Conservation (phyloP, 805 yeast species). For the Metschnikowia koreensis region DNA sequence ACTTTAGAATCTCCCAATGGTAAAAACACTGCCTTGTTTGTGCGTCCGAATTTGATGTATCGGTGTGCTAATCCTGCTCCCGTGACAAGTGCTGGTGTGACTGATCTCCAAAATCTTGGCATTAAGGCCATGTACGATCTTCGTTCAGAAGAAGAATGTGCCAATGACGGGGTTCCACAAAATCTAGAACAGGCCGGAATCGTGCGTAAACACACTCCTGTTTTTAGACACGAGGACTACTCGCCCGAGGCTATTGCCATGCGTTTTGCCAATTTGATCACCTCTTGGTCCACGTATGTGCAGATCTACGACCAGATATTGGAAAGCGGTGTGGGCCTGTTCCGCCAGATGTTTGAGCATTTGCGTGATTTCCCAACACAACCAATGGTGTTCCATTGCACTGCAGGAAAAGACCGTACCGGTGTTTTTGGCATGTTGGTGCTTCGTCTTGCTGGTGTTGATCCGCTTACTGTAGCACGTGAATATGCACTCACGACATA, state of each 20-base stretch:
- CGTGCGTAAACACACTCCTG: constrained; percentile 53
- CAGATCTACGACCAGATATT: constrained; percentile 62
- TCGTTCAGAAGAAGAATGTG: constrained; percentile 58
- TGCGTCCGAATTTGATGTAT: constrained; percentile 53
- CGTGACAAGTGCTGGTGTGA: constrained; percentile 51
- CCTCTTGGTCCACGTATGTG: constrained; percentile 62
- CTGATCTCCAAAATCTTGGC: constrained; percentile 40
- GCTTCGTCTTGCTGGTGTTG: constrained; percentile 62
- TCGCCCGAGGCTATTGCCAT: constrained; percentile 65
- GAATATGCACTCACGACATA: constrained; percentile 75
- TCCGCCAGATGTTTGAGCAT: constrained; percentile 49
- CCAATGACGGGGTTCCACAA: constrained; percentile 42
- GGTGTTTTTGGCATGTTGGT: constrained; percentile 72
- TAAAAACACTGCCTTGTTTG: constrained; percentile 29
- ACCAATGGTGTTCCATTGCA: constrained; percentile 66
- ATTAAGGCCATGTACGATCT: constrained; percentile 64
- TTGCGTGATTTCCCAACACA: constrained; percentile 49
- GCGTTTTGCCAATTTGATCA: constrained; percentile 51
- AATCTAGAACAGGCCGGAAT: constrained; percentile 42
- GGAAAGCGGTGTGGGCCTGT: constrained; percentile 46
- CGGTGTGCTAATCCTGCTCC: constrained; percentile 62
- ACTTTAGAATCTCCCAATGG: constrained; percentile 4
- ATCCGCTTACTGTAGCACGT: constrained; percentile 58
- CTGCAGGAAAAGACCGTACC: constrained; percentile 87
- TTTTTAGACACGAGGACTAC: constrained; percentile 50